These are phyloP conservation scores for Tubosaeta brunneosetosa DNA, from an alignment of 768 basidiomycete genomes.

Conservation along the genomic window DNA sequence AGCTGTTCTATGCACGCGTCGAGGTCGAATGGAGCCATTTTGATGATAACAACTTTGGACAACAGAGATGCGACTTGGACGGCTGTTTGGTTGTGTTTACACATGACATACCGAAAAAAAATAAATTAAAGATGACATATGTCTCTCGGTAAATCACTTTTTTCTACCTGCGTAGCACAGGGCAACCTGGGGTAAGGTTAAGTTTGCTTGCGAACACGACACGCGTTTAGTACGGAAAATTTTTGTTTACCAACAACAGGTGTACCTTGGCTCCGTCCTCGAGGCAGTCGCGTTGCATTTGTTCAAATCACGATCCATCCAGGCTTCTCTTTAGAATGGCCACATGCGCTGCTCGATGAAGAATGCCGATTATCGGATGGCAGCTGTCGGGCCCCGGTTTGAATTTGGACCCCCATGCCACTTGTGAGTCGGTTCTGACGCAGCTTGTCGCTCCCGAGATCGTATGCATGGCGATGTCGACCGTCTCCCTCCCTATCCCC, in stretches of 20 bases:
- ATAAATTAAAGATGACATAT: conserved; percentile 8
- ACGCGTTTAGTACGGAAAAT: conserved; percentile 26
- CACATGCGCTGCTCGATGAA: not conserved
- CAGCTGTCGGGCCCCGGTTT: conserved; percentile 7
- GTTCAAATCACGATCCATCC: conserved; percentile 13
- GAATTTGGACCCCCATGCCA: not conserved
- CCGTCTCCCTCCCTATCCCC: conserved; percentile 15
- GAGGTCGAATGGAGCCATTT: conserved; percentile 74
- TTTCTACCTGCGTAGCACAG: conserved; percentile 8
- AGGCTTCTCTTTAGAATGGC: not conserved
- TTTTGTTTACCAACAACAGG: conserved; percentile 21
- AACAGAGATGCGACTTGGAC: conserved; percentile 5
- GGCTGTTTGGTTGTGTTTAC: conserved; percentile 20
- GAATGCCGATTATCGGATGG: conserved; percentile 11
- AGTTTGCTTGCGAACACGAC: conserved; percentile 18
- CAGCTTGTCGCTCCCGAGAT: conserved; percentile 27
- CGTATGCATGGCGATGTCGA: conserved; percentile 11
- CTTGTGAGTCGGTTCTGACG: conserved; percentile 1
- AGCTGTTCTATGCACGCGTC: conserved; percentile 94
- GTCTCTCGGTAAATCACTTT: conserved; percentile 10
- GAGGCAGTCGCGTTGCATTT: conserved; percentile 31
- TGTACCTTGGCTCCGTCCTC: conserved; percentile 32
- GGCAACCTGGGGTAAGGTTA: conserved; percentile 28
- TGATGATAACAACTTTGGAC: conserved; percentile 3
- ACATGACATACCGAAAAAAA: conserved; percentile 7